These are phyloP conservation scores for Mycena vulgaris DNA, from an alignment of 768 basidiomycete species.

Conservation along the genomic window DNA sequence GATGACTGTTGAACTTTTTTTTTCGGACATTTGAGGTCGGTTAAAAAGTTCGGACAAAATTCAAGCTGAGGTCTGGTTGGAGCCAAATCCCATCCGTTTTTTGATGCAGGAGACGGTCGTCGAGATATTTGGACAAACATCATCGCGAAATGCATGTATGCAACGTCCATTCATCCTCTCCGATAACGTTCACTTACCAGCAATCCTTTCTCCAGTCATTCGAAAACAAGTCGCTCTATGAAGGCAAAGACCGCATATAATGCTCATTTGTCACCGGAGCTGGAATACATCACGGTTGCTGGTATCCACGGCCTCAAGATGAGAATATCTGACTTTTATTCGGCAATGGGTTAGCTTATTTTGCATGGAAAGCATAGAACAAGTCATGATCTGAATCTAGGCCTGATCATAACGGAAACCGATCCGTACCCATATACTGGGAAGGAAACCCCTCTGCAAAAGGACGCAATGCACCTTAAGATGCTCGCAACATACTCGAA, in stretches of 20 bases:
- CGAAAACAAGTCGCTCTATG: too few species aligned
- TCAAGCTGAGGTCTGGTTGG: too few species aligned
- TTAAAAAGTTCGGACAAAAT: too few species aligned
- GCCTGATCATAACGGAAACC: not conserved
- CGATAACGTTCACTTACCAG: not conserved
- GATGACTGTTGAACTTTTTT: too few species aligned
- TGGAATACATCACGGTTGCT: not conserved
- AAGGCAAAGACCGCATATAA: too few species aligned
- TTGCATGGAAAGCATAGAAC: too few species aligned
- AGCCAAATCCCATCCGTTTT: not conserved
- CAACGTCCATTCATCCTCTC: not conserved
- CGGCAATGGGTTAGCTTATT: not conserved
- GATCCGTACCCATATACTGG: not conserved
- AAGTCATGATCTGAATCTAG: not conserved
- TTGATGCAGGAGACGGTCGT: not conserved
- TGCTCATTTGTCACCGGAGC: too few species aligned
- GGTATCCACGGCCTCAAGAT: not conserved
- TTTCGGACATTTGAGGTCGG: too few species aligned
- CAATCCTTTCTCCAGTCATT: too few species aligned
- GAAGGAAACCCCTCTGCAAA: not conserved
- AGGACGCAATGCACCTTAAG: not conserved
- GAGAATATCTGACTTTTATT: conserved; percentile 2
- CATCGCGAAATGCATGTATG: not conserved
- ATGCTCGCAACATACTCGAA: not conserved
- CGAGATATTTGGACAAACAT: not conserved